Conservation (phyloP, 2,329 filamentous ascomycete genomes). For the Albifimbria verrucaria region DNA sequence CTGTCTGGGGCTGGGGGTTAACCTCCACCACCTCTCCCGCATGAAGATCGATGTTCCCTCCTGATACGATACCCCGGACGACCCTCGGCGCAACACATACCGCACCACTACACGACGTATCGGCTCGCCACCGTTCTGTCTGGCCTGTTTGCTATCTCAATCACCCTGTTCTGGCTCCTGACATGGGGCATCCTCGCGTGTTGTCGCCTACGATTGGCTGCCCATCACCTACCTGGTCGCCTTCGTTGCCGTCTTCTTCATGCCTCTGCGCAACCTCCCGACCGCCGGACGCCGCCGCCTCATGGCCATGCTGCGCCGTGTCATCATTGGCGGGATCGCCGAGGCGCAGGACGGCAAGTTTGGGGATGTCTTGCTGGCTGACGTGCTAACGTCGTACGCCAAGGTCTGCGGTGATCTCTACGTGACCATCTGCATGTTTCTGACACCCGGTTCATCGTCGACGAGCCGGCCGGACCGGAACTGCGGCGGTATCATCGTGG, state of each 20-base stretch:
- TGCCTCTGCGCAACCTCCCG: conserved; percentile 67
- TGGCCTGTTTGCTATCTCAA: conserved; percentile 65
- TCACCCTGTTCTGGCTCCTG: conserved; percentile 79
- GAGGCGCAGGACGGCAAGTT: conserved; percentile 88
- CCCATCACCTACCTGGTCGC: conserved; percentile 79
- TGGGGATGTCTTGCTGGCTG: conserved; percentile 87
- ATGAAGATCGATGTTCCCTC: conserved; percentile 83
- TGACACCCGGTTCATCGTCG: conserved; percentile 65
- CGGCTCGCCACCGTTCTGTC: conserved; percentile 78
- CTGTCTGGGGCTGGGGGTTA: conserved; percentile 95
- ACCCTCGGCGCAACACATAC: conserved; percentile 63
- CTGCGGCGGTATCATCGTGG: conserved; percentile 75
- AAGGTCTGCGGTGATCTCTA: conserved; percentile 90
- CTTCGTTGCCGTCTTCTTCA: conserved; percentile 66
- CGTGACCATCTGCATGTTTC: conserved; percentile 88
- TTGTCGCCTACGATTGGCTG: conserved; percentile 78
- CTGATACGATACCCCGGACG: conserved; percentile 83
- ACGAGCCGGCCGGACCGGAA: conserved; percentile 77
- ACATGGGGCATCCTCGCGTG: conserved; percentile 68
- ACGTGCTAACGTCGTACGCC: conserved; percentile 91
- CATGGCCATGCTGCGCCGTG: conserved; percentile 70
- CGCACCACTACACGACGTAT: conserved; percentile 81
- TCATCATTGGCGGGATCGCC: conserved; percentile 82
- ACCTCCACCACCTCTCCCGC: conserved; percentile 80
- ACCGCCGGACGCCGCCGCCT: conserved; percentile 72